A percentile compares a stretch with the other conserved stretches of the same genome.
Conservation (phyloP, 768 basidiomycete species). For the Serpula lacrymans region DNA sequence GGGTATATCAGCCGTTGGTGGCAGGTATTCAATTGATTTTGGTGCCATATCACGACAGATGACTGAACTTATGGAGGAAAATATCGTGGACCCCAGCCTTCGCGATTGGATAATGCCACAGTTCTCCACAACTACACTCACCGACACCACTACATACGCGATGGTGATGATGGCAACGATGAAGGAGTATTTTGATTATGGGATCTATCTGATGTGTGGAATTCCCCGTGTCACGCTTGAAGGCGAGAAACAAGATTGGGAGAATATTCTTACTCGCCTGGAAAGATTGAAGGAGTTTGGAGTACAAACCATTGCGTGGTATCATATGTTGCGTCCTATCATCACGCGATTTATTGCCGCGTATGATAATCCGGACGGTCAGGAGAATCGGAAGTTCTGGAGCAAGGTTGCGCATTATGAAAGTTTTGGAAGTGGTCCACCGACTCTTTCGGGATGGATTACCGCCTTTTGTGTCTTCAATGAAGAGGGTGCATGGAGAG, state of each 20-base stretch:
- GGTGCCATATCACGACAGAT: slow-evolving; percentile 22
- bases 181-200: slow-evolving; percentile 39
- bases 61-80: slow-evolving; percentile 17
- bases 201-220: slow-evolving; percentile 31
- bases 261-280: slow-evolving; percentile 30
- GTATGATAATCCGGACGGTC: slow-evolving; percentile 28
- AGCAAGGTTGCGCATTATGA: slow-evolving; percentile 29
- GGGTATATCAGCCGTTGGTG: slow-evolving; percentile 15
- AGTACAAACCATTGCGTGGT: slow-evolving; percentile 34
- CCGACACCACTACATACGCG: slow-evolving; percentile 35
- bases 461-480: slow-evolving; percentile 34
- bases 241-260: slow-evolving; percentile 39
- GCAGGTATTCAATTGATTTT: slow-evolving; percentile 28
- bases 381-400: slow-evolving; percentile 36
- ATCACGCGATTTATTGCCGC: slow-evolving; percentile 33
- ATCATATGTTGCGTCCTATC: slow-evolving; percentile 37
- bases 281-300: slow-evolving; percentile 39
- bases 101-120: slow-evolving; percentile 39
- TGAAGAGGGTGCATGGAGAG: slow-evolving; percentile 29
- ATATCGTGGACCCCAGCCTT: slow-evolving; percentile 23
- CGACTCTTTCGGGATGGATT: slow-evolving; percentile 38
- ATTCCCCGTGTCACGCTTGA: slow-evolving; percentile 44
- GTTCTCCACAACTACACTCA: slow-evolving; percentile 42
- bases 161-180: slow-evolving; percentile 42
- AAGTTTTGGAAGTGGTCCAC: slow-evolving; percentile 20